phyloP scores from a whole-genome alignment of 208 protist genomes.

The Vickermania spadyakhi region DNA sequence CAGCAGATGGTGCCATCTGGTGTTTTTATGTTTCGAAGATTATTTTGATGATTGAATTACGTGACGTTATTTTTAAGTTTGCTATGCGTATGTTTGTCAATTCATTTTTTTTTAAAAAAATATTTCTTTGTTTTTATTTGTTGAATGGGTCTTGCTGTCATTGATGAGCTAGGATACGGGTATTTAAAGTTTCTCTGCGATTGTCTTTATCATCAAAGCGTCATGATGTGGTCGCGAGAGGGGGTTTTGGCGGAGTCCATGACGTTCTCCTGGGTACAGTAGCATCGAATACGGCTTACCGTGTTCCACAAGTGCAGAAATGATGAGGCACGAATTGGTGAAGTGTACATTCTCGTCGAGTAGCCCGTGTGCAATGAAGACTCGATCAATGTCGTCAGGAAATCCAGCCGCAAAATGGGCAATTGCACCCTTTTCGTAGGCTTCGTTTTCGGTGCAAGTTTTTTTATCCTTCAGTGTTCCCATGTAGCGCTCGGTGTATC shows the following conservation, averaged over 20 bases:
- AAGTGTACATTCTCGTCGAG: slow-evolving; percentile 95
- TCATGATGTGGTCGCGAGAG: slow-evolving; percentile 61
- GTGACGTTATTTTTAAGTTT: slow-evolving; percentile 5
- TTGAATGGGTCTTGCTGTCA: background rate
- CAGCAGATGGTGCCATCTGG: background rate
- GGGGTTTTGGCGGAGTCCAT: slow-evolving; percentile 71
- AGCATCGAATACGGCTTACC: slow-evolving; percentile 82
- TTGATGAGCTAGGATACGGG: background rate
- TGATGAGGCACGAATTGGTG: slow-evolving; percentile 52
- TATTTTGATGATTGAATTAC: slow-evolving; percentile 8
- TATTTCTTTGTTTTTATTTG: background rate
- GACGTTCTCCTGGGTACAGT: slow-evolving; percentile 84
- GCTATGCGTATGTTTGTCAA: background rate
- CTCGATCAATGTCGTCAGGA: slow-evolving; percentile 77
- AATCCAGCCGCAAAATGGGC: slow-evolving; percentile 49
- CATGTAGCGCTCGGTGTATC: slow-evolving; percentile 89
- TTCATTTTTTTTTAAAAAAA: background rate
- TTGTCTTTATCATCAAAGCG: slow-evolving; percentile 57
- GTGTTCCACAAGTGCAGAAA: slow-evolving; percentile 64
- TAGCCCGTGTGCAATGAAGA: slow-evolving; percentile 89
- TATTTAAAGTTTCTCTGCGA: slow-evolving; percentile 39
- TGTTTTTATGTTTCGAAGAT: background rate
- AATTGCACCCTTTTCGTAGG: slow-evolving; percentile 59
- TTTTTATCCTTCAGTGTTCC: slow-evolving; percentile 40
- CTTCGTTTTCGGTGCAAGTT: slow-evolving; percentile 7